phyloP scores from a whole-genome alignment of 2,329 filamentous ascomycete genomes.

The Macrophomina pseudophaseolina region DNA sequence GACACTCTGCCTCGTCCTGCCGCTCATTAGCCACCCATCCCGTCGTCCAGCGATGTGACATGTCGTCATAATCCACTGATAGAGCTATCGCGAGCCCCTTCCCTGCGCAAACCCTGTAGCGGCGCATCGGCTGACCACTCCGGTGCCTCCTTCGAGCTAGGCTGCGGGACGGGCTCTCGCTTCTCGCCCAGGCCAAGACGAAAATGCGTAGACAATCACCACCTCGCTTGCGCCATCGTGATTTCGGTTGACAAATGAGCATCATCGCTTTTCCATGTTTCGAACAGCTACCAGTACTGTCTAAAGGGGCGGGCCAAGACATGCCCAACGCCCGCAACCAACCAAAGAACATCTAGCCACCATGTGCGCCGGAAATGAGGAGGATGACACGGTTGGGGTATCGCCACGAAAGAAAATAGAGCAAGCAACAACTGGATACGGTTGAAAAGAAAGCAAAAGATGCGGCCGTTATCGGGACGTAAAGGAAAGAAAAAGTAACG shows the following conservation, averaged over 20 bases:
- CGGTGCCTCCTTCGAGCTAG: neutral
- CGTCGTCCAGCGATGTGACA: neutral
- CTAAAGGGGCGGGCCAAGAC: neutral
- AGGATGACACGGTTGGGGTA: conserved; percentile 21
- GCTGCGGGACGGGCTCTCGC: neutral
- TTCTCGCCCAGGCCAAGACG: neutral
- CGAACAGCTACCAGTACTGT: conserved; percentile 18
- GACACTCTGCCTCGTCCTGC: neutral
- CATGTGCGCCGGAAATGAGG: conserved; percentile 16
- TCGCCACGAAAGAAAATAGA: conserved; percentile 13
- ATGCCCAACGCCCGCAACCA: conserved; percentile 10
- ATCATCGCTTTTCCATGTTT: conserved; percentile 21
- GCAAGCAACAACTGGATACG: neutral
- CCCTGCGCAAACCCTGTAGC: neutral
- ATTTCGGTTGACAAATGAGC: conserved; percentile 17
- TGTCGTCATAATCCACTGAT: conserved; percentile 20
- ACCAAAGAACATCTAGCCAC: conserved; percentile 9
- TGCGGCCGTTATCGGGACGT: conserved; percentile 14
- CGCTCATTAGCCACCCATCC: neutral
- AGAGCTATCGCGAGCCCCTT: neutral
- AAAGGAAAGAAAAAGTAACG: conserved; percentile 5
- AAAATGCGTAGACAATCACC: conserved; percentile 9
- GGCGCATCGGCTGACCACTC: neutral
- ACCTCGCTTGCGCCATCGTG: conserved; percentile 5
- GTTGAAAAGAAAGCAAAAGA: neutral